Percentiles rank a stretch among this genome's conserved stretches.
These are phyloP conservation scores for Tolypocladium nubicola DNA, from an alignment of 2,329 filamentous ascomycete species.

Conservation along the genomic window DNA sequence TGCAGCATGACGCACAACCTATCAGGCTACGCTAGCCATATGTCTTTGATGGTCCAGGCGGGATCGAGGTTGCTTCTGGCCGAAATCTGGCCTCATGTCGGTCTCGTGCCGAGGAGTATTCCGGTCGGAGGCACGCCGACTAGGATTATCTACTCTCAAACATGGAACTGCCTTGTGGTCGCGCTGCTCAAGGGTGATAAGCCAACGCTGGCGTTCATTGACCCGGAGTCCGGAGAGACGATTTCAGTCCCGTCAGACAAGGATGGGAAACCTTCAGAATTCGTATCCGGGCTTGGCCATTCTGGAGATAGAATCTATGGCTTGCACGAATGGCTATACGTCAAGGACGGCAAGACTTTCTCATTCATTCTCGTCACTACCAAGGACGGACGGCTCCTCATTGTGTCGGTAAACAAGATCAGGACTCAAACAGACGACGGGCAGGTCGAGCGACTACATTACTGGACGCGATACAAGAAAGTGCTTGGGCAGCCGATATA, in stretches of 20 bases:
- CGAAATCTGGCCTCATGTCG: constrained; percentile 34
- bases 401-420: constrained; percentile 36
- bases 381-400: constrained; percentile 40
- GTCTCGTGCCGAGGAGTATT: constrained; percentile 39
- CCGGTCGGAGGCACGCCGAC: constrained; percentile 35
- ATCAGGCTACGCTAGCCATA: constrained; percentile 24
- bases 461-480: constrained; percentile 43
- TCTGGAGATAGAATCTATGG: constrained; percentile 47
- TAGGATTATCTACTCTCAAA: constrained; percentile 43
- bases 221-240: constrained; percentile 41
- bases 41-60: constrained; percentile 38
- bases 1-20: constrained; percentile 30
- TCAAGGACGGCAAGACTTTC: constrained; percentile 46
- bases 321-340: constrained; percentile 53
- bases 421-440: constrained; percentile 8
- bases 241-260: constrained; percentile 36
- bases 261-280: constrained; percentile 28
- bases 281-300: constrained; percentile 46
- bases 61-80: constrained; percentile 41
- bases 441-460: constrained; percentile 25
- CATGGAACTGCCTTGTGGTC: constrained; percentile 43
- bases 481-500: constrained; percentile 38
- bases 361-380: constrained; percentile 53
- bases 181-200: constrained; percentile 31
- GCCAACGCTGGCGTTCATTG: constrained; percentile 44